Conservation (phyloP, 2,329 filamentous ascomycete genomes). For the Alternaria brassicae region DNA sequence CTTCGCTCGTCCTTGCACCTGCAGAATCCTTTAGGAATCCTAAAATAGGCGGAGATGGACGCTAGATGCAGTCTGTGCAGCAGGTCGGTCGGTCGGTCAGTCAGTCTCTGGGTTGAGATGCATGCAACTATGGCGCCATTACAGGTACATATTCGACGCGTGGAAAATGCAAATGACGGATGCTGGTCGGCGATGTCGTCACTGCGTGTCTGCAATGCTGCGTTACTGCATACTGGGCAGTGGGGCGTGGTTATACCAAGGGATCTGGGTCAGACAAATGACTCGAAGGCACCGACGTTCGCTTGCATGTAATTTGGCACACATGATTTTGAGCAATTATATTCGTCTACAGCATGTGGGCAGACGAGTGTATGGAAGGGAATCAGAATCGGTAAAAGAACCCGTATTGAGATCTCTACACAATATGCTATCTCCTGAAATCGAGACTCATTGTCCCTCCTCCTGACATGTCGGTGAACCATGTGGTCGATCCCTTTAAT, state of each 20-base stretch:
- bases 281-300: not conserved
- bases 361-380: not conserved
- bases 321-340: not conserved
- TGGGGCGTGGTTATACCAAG: not conserved
- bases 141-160: not conserved
- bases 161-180: not conserved
- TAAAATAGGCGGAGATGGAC: slow-evolving; percentile 1
- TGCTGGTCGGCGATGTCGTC: not conserved
- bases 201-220: not conserved
- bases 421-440: not conserved
- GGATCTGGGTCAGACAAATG: not conserved
- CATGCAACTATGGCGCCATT: slow-evolving; percentile 2
- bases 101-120: not conserved
- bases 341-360: not conserved
- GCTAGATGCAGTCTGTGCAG: not conserved
- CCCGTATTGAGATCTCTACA: not conserved
- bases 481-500: not conserved
- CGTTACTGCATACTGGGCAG: not conserved
- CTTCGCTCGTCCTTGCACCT: not conserved
- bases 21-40: not conserved
- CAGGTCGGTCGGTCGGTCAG: not conserved
- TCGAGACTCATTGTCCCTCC: not conserved
- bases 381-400: not conserved
- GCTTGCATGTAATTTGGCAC: not conserved
- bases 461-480: not conserved